Conservation (phyloP, 169 alveolate species). For the Amoebophrya sp. region DNA sequence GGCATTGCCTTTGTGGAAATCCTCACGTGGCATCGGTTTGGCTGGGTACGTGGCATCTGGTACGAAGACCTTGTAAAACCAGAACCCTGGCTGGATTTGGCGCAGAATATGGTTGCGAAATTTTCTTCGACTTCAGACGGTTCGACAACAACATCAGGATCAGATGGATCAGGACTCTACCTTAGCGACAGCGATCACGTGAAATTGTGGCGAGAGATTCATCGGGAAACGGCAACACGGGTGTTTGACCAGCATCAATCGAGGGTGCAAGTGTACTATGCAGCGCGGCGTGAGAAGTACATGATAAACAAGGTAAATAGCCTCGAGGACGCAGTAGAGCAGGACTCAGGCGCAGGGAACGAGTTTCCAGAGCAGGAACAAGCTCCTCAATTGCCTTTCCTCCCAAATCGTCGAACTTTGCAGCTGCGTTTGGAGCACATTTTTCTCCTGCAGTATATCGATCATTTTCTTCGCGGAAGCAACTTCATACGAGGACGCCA, state of each 20-base stretch:
- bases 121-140: too few species aligned
- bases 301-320: too few species aligned
- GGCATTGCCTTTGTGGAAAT: neutral
- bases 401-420: neutral
- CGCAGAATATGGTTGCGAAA: too few species aligned
- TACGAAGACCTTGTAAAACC: neutral
- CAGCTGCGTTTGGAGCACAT: neutral
- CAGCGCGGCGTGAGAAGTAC: neutral
- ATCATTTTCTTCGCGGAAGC: neutral
- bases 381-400: too few species aligned
- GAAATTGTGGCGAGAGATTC: neutral
- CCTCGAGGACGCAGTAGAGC: too few species aligned
- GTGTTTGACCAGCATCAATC: neutral
- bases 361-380: too few species aligned
- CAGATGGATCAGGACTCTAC: too few species aligned
- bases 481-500: neutral
- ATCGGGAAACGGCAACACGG: neutral
- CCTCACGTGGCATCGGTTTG: conserved; percentile 21
- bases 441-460: neutral
- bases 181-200: too few species aligned
- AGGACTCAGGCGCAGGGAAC: too few species aligned
- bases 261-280: neutral
- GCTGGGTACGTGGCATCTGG: neutral
- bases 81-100: too few species aligned
- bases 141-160: too few species aligned